phyloP scores from a whole-genome alignment of 164 flowering plant species.

The Kingdonia uniflora region DNA sequence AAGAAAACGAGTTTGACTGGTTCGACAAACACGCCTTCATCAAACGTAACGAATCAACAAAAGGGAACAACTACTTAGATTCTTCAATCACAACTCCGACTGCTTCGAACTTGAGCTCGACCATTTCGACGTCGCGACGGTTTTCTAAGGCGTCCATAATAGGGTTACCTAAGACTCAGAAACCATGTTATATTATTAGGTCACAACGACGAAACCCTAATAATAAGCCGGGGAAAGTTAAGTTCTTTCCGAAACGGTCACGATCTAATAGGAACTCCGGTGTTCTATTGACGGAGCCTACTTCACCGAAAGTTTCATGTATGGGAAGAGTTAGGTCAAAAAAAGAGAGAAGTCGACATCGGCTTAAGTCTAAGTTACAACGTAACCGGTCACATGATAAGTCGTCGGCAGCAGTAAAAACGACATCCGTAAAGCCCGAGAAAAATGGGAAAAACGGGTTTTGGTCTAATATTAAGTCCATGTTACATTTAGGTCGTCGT shows the following conservation, averaged over 20 bases:
- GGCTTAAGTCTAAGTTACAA: no score
- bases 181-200: constrained; percentile 6
- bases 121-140: constrained; percentile 11
- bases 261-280: constrained; percentile 9
- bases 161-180: constrained; percentile 21
- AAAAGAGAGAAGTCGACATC: constrained; percentile 5
- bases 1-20: constrained; percentile 23
- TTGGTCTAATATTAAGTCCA: constrained; percentile 11
- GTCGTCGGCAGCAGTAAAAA: not conserved
- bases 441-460: constrained; percentile 9
- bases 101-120: not conserved
- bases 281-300: constrained; percentile 19
- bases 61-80: constrained; percentile 6
- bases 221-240: constrained; percentile 4
- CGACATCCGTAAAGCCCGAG: no score
- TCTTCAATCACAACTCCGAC: not conserved
- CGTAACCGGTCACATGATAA: not conserved
- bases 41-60: constrained; percentile 20
- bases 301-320: constrained; percentile 31
- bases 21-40: constrained; percentile 14
- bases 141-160: constrained; percentile 15
- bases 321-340: constrained; percentile 24
- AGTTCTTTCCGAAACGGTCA: constrained; percentile 17
- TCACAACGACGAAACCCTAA: constrained; percentile 5
- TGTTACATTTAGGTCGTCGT: constrained; percentile 9